These are phyloP conservation scores for Hirschioporus abietinus DNA, from an alignment of 768 basidiomycete species.

Conservation along the genomic window DNA sequence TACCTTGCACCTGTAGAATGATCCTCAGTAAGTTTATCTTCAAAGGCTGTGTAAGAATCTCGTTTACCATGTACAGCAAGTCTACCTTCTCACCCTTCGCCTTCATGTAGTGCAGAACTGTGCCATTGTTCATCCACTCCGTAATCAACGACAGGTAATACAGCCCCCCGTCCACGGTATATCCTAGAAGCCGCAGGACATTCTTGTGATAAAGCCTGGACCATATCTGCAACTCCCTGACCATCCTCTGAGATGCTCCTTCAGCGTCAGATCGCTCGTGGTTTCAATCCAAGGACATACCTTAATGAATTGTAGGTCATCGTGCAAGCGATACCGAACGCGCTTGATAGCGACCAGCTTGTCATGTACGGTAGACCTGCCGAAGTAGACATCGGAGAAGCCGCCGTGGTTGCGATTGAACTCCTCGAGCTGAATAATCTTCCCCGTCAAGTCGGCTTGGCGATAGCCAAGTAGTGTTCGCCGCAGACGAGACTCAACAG, in stretches of 20 bases:
- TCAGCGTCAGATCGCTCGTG: too few relatives aligned
- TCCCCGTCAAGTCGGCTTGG: background rate
- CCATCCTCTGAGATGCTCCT: background rate
- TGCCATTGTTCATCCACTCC: constrained; percentile 4
- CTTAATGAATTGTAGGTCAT: background rate
- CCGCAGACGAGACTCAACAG: background rate
- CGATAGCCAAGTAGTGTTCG: background rate
- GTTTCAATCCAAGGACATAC: background rate
- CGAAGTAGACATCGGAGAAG: constrained; percentile 1
- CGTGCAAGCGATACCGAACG: background rate
- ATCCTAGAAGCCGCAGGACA: constrained; percentile 3
- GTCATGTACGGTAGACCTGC: background rate
- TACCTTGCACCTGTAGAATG: background rate
- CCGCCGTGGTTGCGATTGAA: background rate
- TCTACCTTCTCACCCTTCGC: background rate
- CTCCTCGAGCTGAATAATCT: constrained; percentile 1
- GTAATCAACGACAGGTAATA: background rate
- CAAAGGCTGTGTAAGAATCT: background rate
- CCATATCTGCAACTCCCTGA: background rate
- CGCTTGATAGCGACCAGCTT: constrained; percentile 1
- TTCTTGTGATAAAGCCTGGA: background rate
- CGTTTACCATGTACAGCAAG: background rate
- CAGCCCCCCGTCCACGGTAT: background rate
- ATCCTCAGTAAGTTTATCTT: background rate
- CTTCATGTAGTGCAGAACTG: background rate